Base-by-base conservation (phyloP, 345 rosid species). In the Acer negundo region DNA sequence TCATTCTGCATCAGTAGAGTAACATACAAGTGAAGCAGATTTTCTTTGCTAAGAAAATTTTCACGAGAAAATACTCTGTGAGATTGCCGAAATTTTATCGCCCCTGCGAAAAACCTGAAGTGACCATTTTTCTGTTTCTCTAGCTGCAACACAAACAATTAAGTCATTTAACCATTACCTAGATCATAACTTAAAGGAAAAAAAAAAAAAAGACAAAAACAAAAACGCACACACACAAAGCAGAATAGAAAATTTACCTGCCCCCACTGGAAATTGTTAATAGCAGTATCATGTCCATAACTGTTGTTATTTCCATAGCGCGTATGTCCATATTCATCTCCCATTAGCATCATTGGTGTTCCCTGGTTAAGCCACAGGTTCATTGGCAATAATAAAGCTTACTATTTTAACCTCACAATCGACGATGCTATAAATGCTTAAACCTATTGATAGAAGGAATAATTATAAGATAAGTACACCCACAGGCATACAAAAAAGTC, bases 321-420 rank as follows among this genome's bases (percentile, higher is more conserved):
- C 0, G 98, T 89, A 80, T 96, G 97, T 23, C 90, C 98, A 64
- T 96, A 93, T 74, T 93, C 99, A 76, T 93, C 99, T 70, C 99
- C 98, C 99, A 95, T 95, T 53, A 93, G 83, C 97, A 92, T 92
- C 99, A 95, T 92, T 66, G 98, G 98, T 59, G 84, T 84, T 77
- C 99, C 98, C 98, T 93, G 87, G 31, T 81, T 74, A 77, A 38
- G 74, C 67, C 19, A 24, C 64, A 26, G 62, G 49, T 74, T 23
- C 63, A 83, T 17, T 10, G 51, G 56, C 64, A 66, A 16, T 22
- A 72, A 13, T 40, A 42, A 31, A 38, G 53, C 38, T 38, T 8
- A 67, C 23, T 17, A 80, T 31, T 28, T 31, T 66, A 61, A 66
- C 62, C 69, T 71, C 28, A 24, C 22, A 44, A 16, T n/a, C 10